Percentiles rank a stretch among this genome's conserved stretches.
Conservation (phyloP, 2,329 filamentous ascomycete genomes). For the Pyrenochaeta sp. region DNA sequence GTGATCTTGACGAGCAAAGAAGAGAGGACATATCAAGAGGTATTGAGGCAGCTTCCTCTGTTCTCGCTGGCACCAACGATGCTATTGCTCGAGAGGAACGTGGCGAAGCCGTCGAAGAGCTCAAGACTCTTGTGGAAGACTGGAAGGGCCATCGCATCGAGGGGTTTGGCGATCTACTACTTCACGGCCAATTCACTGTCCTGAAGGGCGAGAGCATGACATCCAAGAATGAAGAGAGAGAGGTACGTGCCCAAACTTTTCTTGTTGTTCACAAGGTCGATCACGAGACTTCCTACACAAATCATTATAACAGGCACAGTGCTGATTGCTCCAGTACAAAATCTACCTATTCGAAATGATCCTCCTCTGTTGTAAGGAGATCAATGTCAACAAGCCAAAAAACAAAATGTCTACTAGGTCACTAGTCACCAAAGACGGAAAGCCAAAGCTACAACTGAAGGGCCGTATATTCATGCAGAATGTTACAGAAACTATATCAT, state of each 20-base stretch:
- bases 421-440: slow-evolving; percentile 74
- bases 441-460: slow-evolving; percentile 84
- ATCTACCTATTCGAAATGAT: slow-evolving; percentile 98
- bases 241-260: slow-evolving; percentile 64
- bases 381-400: slow-evolving; percentile 82
- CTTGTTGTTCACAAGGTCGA: background rate
- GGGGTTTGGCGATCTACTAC: slow-evolving; percentile 86
- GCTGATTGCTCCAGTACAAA: slow-evolving; percentile 74
- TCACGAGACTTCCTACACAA: background rate
- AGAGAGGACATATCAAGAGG: slow-evolving; percentile 78
- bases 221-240: slow-evolving; percentile 84
- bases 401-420: slow-evolving; percentile 75
- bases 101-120: slow-evolving; percentile 81
- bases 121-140: slow-evolving; percentile 86
- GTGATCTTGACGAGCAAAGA: slow-evolving; percentile 72
- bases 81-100: slow-evolving; percentile 89
- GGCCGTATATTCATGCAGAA: slow-evolving; percentile 99
- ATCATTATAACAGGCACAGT: background rate
- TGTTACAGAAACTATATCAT: slow-evolving; percentile 90
- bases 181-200: slow-evolving; percentile 91
- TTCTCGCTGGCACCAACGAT: slow-evolving; percentile 86
- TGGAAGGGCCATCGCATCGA: slow-evolving; percentile 95
- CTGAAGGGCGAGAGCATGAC: slow-evolving; percentile 81
- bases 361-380: slow-evolving; percentile 94
- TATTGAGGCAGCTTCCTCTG: slow-evolving; percentile 81